Base-by-base conservation (phyloP, 2,329 filamentous ascomycete species). In the Pseudocercospora ulei region DNA sequence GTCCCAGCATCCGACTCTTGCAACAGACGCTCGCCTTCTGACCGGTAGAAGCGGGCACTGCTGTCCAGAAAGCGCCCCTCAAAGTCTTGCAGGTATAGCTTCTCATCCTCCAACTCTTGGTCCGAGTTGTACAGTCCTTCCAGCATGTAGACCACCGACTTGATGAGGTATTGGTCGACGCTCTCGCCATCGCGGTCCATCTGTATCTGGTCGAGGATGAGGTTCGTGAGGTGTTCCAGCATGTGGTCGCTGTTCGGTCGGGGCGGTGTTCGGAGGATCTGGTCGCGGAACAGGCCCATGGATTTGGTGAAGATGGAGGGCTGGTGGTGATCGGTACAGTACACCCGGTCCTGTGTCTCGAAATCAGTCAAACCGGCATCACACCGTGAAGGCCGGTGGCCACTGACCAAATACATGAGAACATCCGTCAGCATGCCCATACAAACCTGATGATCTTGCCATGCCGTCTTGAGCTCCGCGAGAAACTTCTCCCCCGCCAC, bases 381-480 rank as follows among this genome's bases (percentile, higher is more conserved):
- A 27, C 34, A 6, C 8, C 5, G 24, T 7, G 8, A 7, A 6
- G 8, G 14, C 22, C 11, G 13, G 11, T 16, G n/a, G n/a, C 9
- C 7, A 55, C 68, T 55, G 57, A 76, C 73, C 70, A 98, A 84
- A 57, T 93, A 38, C 86, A 96, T 95, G 35, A 96, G 70, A 19
- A 96, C 85, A 60, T 96, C 90, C 3, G 87, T 86, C 35, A 85
- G 80, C 88, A 96, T 96, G 57, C 85, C 86, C 83, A 94, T 94
- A 28, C 82, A 87, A 40, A 82, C 75, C 57, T 87, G 83, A 57
- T 98, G 87, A 47, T 92, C 82, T 44, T 86, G 76, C 85, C 87
- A 98, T 2, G 79, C 76, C 41, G 78, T 71, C 51, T 80, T 80
- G 8, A 96, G 62, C 0, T 76, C 80, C 39, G 75, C 75, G 42